phyloP scores from a whole-genome alignment of 2,329 filamentous ascomycete genomes.

The Calonectria henricotiae region DNA sequence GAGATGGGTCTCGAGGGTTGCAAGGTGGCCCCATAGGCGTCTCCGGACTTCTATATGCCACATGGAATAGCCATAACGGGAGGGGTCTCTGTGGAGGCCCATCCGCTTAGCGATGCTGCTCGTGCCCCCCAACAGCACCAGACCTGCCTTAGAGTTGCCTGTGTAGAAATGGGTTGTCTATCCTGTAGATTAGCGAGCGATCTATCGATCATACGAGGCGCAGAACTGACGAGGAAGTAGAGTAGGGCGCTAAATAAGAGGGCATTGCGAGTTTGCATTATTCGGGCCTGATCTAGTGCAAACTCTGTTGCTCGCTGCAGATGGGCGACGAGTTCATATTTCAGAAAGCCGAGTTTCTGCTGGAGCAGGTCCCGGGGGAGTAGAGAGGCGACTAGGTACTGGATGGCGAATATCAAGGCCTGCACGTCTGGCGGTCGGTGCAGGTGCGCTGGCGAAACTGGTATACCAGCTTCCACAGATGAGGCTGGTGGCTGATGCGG shows the following conservation, averaged over 20 bases:
- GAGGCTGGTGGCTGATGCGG: constrained; percentile 10
- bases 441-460: constrained; percentile 9
- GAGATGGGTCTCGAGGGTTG: neutral
- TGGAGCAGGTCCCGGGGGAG: neutral
- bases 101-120: constrained; percentile 12
- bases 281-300: constrained; percentile 5
- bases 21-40: constrained; percentile 6
- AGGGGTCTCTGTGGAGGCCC: constrained; percentile 9
- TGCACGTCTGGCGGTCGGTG: neutral
- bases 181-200: neutral
- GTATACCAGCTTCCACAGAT: constrained; percentile 6
- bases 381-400: neutral
- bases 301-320: constrained; percentile 14
- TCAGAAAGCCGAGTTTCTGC: neutral
- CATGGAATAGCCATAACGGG: constrained; percentile 1
- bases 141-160: neutral
- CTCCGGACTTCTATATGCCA: constrained; percentile 16
- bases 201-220: neutral
- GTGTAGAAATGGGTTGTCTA: neutral
- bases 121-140: neutral
- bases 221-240: neutral
- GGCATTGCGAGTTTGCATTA: constrained; percentile 8
- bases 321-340: neutral
- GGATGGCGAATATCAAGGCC: constrained; percentile 10
- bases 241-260: constrained; percentile 13